These are phyloP conservation scores for Glycine latifolia DNA, from an alignment of 306 rosid genomes.

Conservation along the genomic window DNA sequence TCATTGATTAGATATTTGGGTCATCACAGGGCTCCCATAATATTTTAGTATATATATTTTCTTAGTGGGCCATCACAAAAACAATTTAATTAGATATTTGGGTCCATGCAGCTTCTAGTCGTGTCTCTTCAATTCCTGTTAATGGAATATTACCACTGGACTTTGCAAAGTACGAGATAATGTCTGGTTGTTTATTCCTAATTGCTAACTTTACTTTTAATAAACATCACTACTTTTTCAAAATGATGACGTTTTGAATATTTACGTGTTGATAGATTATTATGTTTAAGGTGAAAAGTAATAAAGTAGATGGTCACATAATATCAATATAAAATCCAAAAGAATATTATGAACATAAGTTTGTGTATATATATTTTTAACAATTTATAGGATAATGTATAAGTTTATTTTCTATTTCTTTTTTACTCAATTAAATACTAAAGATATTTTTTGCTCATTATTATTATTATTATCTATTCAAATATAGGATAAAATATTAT, in stretches of 20 bases:
- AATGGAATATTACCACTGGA: background rate
- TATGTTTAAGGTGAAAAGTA: background rate
- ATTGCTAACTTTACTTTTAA: background rate
- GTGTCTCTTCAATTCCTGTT: conserved; percentile 9
- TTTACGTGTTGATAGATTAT: background rate
- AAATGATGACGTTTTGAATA: background rate
- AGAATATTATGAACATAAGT: background rate
- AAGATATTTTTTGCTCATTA: background rate
- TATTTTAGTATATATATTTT: conserved; percentile 28
- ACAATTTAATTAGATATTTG: background rate
- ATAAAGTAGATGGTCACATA: background rate
- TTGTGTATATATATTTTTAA: too few species aligned
- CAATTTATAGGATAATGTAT: background rate
- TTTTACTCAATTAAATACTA: background rate
- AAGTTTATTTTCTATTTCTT: background rate
- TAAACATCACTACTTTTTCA: background rate
- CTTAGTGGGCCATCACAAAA: conserved; percentile 6
- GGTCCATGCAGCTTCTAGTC: conserved; percentile 13
- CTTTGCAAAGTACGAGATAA: conserved; percentile 23
- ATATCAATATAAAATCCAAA: too few species aligned
- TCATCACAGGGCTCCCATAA: conserved; percentile 38
- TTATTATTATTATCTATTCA: background rate
- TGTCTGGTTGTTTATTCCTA: background rate
- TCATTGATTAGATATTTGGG: too few species aligned
- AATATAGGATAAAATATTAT: too few species aligned